These are phyloP conservation scores for Eucalyptus pauciflora DNA, from an alignment of 345 rosid genomes.

Conservation along the genomic window DNA sequence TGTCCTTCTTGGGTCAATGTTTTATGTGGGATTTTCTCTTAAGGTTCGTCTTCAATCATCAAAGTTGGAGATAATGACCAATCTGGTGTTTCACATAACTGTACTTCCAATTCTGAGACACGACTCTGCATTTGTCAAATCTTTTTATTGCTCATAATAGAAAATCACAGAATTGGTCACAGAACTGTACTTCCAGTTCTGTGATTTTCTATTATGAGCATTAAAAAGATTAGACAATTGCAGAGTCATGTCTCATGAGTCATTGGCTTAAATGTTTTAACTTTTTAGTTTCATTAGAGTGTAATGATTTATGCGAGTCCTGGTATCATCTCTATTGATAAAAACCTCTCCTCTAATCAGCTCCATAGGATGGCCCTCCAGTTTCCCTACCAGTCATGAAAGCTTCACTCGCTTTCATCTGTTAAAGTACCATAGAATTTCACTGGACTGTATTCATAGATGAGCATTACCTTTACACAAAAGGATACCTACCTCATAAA, in stretches of 20 bases:
- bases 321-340: neutral
- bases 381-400: neutral
- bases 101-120: no score
- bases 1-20: neutral
- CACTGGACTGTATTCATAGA: neutral
- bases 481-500: neutral
- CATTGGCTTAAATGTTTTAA: neutral
- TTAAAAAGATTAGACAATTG: neutral
- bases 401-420: no score
- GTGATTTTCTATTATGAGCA: neutral
- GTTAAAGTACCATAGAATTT: no score
- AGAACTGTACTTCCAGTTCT: neutral
- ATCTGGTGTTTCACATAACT: neutral
- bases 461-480: neutral
- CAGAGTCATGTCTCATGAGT: neutral
- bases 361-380: neutral
- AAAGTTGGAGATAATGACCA: neutral
- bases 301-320: neutral
- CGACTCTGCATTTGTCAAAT: no score
- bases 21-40: neutral
- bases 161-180: no score
- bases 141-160: no score
- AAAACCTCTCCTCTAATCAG: neutral
- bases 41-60: neutral
- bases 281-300: neutral